These are phyloP conservation scores for Warburgia ugandensis DNA, from an alignment of 164 flowering plant species.

Conservation along the genomic window DNA sequence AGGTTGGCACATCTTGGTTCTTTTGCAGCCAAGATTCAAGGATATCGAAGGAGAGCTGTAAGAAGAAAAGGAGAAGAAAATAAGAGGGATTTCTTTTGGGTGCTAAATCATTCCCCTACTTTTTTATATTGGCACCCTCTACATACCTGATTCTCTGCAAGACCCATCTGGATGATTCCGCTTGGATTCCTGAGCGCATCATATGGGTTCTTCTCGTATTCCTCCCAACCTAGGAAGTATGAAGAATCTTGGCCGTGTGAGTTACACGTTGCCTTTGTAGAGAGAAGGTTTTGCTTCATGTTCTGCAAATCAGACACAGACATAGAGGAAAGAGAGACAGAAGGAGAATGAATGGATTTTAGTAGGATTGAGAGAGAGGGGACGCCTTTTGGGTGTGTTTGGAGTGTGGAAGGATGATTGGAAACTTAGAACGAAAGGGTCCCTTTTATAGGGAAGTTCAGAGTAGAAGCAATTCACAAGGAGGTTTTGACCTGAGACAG, in stretches of 20 bases:
- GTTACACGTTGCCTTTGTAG: constrained; percentile 27
- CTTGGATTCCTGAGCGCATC: constrained; percentile 26
- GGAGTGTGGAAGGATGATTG: no score
- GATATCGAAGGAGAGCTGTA: constrained; percentile 38
- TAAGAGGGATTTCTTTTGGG: background rate
- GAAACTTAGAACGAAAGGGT: no score
- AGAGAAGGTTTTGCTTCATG: constrained; percentile 11
- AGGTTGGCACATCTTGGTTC: constrained; percentile 21
- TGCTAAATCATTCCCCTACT: background rate
- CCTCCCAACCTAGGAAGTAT: constrained; percentile 51
- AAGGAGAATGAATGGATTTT: no score
- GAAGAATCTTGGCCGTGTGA: constrained; percentile 46
- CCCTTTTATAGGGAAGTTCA: no score
- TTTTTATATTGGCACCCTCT: background rate
- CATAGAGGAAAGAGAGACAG: no score
- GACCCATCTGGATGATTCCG: constrained; percentile 51
- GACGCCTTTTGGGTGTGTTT: no score
- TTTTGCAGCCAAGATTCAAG: constrained; percentile 38
- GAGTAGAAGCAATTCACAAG: no score
- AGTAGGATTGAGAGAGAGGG: no score
- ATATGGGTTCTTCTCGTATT: constrained; percentile 49
- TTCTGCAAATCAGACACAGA: background rate
- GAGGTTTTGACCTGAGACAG: no score
- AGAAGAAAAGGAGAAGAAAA: background rate
- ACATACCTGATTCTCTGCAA: constrained; percentile 40